These are phyloP conservation scores for Pelargonium citronellum DNA, from an alignment of 441 rosid species.

Conservation along the genomic window DNA sequence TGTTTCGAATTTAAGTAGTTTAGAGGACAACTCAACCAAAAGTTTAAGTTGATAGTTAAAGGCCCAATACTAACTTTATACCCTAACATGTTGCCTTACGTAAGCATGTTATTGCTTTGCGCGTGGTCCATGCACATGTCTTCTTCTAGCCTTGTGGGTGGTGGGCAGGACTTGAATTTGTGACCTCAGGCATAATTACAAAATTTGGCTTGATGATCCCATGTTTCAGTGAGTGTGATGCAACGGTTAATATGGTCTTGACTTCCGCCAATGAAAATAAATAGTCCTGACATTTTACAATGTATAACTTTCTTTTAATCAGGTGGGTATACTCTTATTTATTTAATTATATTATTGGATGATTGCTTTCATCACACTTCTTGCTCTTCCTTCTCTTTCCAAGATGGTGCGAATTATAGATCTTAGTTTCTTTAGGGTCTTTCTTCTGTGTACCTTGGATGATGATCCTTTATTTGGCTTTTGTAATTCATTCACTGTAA, in stretches of 20 bases:
- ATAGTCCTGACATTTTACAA: too few relatives aligned
- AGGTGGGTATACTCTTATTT: not conserved
- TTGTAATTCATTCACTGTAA: not conserved
- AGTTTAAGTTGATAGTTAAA: too few relatives aligned
- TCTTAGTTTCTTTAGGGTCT: slow-evolving; percentile 1
- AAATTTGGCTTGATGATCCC: not conserved
- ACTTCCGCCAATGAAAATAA: not conserved
- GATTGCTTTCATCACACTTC: not conserved
- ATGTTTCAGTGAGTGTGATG: not conserved
- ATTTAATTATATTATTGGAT: not conserved
- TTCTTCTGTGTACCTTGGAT: not conserved
- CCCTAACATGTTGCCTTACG: too few relatives aligned
- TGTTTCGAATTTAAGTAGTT: too few relatives aligned
- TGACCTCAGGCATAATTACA: not conserved
- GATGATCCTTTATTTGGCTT: not conserved
- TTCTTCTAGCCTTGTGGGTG: too few relatives aligned
- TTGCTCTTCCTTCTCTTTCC: not conserved
- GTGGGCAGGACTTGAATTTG: not conserved
- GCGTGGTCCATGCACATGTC: too few relatives aligned
- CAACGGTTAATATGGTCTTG: not conserved
- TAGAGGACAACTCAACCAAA: too few relatives aligned
- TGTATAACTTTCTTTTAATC: not conserved
- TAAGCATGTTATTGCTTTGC: too few relatives aligned
- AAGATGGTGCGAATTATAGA: not conserved
- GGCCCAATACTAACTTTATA: too few relatives aligned